Conservation (phyloP, 1,284 basidiomycete genomes). For the Cerrena zonata region DNA sequence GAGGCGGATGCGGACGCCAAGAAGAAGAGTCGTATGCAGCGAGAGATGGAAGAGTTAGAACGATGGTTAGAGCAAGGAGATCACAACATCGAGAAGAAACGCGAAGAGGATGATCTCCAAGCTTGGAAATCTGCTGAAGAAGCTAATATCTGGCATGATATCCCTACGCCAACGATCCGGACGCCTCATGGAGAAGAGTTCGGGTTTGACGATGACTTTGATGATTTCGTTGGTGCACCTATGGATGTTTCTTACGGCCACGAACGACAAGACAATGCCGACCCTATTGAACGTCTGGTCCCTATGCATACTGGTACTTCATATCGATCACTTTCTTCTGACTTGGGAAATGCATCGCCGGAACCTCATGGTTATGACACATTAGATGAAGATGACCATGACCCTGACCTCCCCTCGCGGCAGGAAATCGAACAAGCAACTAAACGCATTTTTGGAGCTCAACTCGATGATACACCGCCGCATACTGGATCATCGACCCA, state of each 20-base stretch:
- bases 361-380: constrained; percentile 7
- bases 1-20: constrained; percentile 13
- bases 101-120: constrained; percentile 14
- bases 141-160: constrained; percentile 18
- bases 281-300: constrained; percentile 13
- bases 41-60: constrained; percentile 54
- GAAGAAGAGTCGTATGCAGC: constrained; percentile 34
- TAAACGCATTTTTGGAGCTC: constrained; percentile 48
- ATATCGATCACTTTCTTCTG: constrained; percentile 45
- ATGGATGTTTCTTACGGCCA: constrained; percentile 15
- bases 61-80: constrained; percentile 56
- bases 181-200: constrained; percentile 16
- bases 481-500: background rate
- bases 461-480: constrained; percentile 10
- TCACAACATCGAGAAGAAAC: constrained; percentile 11
- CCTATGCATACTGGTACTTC: constrained; percentile 33
- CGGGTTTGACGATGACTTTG: constrained; percentile 74
- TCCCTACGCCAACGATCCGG: constrained; percentile 22
- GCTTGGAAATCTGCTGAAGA: constrained; percentile 18
- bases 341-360: constrained; percentile 11
- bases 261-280: constrained; percentile 4
- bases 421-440: constrained; percentile 50
- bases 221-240: constrained; percentile 54
- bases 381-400: constrained; percentile 22
- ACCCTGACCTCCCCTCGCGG: constrained; percentile 41